These are phyloP conservation scores for Limnomonas spitsbergensis DNA, from an alignment of 139 green algal genomes.

Conservation along the genomic window DNA sequence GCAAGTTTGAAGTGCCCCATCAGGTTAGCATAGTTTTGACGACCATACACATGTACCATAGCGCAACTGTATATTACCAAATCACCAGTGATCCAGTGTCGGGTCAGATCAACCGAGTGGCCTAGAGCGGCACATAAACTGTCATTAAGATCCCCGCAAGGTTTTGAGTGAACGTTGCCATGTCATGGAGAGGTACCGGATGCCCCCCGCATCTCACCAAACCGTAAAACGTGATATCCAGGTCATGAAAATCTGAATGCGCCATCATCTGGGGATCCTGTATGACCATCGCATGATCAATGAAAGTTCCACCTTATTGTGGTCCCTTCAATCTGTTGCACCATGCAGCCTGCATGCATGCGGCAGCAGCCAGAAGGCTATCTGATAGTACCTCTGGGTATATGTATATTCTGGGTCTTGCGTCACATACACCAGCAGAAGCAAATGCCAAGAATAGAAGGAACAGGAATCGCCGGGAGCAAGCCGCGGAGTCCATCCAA, in stretches of 20 bases:
- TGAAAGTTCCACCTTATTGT: too few species aligned
- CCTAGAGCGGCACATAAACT: neutral
- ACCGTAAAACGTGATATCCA: slow-evolving; percentile 4
- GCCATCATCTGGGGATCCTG: slow-evolving; percentile 1
- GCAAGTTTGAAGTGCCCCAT: neutral
- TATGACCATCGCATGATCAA: neutral
- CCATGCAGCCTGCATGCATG: neutral
- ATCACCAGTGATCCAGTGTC: neutral
- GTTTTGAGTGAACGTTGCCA: neutral
- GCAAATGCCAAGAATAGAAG: too few species aligned
- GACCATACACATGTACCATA: neutral
- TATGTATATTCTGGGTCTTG: neutral
- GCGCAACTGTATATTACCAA: neutral
- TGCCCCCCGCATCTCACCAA: neutral
- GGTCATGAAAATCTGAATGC: neutral
- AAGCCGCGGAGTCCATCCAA: too few species aligned
- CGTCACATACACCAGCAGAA: too few species aligned
- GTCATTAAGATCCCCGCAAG: neutral
- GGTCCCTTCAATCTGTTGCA: too few species aligned
- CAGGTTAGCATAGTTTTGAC: neutral
- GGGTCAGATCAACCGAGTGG: neutral
- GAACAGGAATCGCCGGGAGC: too few species aligned
- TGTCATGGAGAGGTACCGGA: neutral
- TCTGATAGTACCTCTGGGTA: neutral
- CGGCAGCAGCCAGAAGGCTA: neutral